Conservation (phyloP, 164 flowering plant genomes). For the Tetracentron sinense region DNA sequence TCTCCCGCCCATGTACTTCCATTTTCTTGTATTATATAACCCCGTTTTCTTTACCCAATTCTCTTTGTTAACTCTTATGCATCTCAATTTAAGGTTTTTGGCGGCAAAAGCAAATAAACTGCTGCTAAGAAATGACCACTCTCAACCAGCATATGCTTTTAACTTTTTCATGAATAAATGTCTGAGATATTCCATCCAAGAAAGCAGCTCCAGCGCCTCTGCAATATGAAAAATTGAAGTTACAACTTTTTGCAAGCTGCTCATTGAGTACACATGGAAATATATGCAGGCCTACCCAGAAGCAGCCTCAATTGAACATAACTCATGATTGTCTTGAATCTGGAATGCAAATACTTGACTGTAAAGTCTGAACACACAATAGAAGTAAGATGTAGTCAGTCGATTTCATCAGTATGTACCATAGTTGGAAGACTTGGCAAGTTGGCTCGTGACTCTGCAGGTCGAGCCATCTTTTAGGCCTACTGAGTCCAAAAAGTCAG, state of each 20-base stretch:
- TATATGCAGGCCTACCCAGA: conserved; percentile 21
- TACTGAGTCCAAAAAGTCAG: neutral
- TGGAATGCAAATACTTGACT: conserved; percentile 2
- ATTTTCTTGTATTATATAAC: neutral
- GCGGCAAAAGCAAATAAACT: neutral
- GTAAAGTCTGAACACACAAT: conserved; percentile 9
- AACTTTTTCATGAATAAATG: conserved; percentile 9
- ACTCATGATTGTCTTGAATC: conserved; percentile 13
- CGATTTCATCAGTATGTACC: neutral
- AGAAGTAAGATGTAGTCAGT: neutral
- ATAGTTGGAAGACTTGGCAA: neutral
- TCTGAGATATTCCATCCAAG: conserved; percentile 13
- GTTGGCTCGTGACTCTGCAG: neutral
- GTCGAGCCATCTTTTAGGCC: neutral
- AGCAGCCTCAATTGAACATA: conserved; percentile 25
- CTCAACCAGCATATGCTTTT: conserved; percentile 14
- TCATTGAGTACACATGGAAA: neutral
- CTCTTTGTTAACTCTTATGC: neutral
- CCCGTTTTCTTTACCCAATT: neutral
- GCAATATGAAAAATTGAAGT: conserved; percentile 7
- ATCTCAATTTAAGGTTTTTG: neutral
- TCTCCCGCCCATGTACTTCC: neutral
- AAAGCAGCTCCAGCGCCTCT: conserved; percentile 27
- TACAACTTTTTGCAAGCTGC: neutral
- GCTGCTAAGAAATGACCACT: conserved; percentile 2